phyloP scores from a whole-genome alignment of 2,329 filamentous ascomycete genomes.

The Pleurostoma richardsiae region DNA sequence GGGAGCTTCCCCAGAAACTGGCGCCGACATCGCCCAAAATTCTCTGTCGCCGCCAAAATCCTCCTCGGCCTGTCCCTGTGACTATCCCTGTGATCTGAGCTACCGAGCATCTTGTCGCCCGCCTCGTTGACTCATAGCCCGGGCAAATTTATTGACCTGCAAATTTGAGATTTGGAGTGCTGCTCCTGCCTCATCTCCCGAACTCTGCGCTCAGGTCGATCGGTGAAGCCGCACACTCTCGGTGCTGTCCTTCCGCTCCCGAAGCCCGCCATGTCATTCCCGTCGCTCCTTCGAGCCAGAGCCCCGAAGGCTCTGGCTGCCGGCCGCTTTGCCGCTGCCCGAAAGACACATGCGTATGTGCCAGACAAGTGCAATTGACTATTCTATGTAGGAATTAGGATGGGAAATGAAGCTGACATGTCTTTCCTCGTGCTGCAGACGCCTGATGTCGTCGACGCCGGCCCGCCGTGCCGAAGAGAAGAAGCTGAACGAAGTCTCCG shows the following conservation, averaged over 20 bases:
- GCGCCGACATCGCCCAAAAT: conserved; percentile 25
- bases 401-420: neutral
- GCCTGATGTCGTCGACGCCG: conserved; percentile 45
- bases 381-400: neutral
- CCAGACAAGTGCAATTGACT: neutral
- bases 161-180: no score
- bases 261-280: conserved; percentile 8
- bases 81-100: conserved; percentile 20
- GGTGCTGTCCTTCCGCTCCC: neutral
- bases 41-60: conserved; percentile 23
- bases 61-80: conserved; percentile 17
- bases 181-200: no score
- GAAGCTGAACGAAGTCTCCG: conserved; percentile 77
- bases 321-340: conserved; percentile 5
- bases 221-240: no score
- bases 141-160: no score
- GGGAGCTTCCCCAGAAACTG: conserved; percentile 10
- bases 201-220: no score
- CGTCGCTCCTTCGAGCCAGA: conserved; percentile 13
- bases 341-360: conserved; percentile 14
- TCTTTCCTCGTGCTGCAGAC: conserved; percentile 25
- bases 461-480: conserved; percentile 41
- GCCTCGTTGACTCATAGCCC: no score
- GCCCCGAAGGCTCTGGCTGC: conserved; percentile 11
- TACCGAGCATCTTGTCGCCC: no score